A percentile compares a stretch with the other conserved stretches of the same genome.
These are phyloP conservation scores for Fusarium fracticaudum DNA, from an alignment of 2,329 filamentous ascomycete genomes.

Conservation along the genomic window DNA sequence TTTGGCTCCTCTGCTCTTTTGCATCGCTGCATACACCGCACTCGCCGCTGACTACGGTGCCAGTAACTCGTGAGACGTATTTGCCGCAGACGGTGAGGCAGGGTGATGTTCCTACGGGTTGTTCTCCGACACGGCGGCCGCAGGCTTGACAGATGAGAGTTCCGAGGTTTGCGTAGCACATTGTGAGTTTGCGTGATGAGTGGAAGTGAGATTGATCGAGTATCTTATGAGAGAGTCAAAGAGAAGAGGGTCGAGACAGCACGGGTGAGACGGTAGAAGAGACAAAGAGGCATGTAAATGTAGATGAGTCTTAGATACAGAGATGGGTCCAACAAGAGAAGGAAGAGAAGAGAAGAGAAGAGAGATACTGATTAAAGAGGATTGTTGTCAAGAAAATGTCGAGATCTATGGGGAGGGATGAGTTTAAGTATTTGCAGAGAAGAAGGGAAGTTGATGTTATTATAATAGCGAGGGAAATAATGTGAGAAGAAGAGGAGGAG, in stretches of 20 bases:
- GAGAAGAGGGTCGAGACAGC: not conserved
- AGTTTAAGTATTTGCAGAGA: constrained; percentile 12
- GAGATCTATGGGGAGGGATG: not conserved
- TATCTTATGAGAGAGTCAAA: not conserved
- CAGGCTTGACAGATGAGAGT: constrained; percentile 38
- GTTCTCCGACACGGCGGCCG: constrained; percentile 38
- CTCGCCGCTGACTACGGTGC: constrained; percentile 36
- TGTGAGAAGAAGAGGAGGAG: not conserved
- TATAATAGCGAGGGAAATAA: constrained; percentile 1
- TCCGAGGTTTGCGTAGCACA: constrained; percentile 41
- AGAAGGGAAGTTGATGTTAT: not conserved
- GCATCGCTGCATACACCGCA: constrained; percentile 39
- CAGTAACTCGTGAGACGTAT: constrained; percentile 42
- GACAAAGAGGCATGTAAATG: constrained; percentile 22
- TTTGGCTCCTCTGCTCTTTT: constrained; percentile 32
- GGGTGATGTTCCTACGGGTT: constrained; percentile 36
- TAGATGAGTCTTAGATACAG: constrained; percentile 20
- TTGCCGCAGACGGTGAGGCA: constrained; percentile 41
- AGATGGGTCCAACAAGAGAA: not conserved
- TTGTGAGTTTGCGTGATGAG: not conserved
- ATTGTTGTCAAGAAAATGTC: constrained; percentile 1
- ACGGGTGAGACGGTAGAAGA: constrained; percentile 15
- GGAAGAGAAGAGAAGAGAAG: not conserved
- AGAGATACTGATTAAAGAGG: not conserved
- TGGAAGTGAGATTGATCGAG: not conserved